phyloP scores from a whole-genome alignment of 129 eudicot species.

The Logfia minima region DNA sequence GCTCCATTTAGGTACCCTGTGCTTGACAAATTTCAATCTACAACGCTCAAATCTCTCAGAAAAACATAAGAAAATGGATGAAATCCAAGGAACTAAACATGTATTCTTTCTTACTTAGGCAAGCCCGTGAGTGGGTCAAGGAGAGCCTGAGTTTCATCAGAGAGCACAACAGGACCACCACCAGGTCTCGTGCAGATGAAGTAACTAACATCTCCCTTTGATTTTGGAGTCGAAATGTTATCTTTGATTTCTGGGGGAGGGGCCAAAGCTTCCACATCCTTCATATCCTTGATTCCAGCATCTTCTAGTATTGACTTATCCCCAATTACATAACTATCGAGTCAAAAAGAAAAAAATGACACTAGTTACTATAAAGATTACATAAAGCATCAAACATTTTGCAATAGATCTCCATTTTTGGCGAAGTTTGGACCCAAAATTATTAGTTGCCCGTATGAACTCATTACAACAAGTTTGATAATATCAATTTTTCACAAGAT shows the following conservation, averaged over 20 bases:
- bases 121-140: constrained; percentile 76
- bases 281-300: constrained; percentile 79
- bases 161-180: constrained; percentile 76
- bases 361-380: constrained; percentile 1
- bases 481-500: background rate
- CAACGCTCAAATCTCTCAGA: constrained; percentile 23
- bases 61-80: constrained; percentile 3
- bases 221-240: constrained; percentile 40
- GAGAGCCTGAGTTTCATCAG: constrained; percentile 75
- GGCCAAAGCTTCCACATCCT: constrained; percentile 69
- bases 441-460: background rate
- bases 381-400: background rate
- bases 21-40: constrained; percentile 27
- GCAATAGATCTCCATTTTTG: background rate
- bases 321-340: constrained; percentile 72
- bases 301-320: constrained; percentile 82
- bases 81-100: constrained; percentile 17
- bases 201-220: constrained; percentile 85
- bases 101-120: constrained; percentile 59
- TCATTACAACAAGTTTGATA: background rate
- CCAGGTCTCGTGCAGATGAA: constrained; percentile 98
- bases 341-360: background rate
- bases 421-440: background rate
- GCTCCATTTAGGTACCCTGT: constrained; percentile 8
- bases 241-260: constrained; percentile 84